phyloP scores from a whole-genome alignment of 2,329 filamentous ascomycete genomes.

The Plectosphaerella cucumerina region DNA sequence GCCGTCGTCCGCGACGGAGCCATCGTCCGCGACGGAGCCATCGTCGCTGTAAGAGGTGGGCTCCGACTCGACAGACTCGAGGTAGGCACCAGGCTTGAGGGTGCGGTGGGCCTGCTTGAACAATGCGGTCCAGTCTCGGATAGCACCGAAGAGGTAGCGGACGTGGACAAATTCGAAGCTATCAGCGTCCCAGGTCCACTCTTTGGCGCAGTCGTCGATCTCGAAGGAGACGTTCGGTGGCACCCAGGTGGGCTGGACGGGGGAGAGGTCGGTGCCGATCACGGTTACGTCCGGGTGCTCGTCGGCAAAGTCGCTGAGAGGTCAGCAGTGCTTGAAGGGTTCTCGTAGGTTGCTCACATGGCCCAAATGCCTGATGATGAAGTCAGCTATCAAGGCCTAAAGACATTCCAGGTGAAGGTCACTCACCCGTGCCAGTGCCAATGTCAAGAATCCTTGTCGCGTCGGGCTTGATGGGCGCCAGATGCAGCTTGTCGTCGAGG shows the following conservation, averaged over 20 bases:
- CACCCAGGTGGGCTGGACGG: constrained; percentile 8
- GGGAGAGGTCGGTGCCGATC: constrained; percentile 6
- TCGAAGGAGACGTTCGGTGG: constrained; percentile 20
- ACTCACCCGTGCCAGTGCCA: constrained; percentile 1
- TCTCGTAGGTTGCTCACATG: neutral
- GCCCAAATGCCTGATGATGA: neutral
- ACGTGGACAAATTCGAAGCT: constrained; percentile 60
- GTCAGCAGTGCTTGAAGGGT: neutral
- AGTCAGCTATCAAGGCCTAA: neutral
- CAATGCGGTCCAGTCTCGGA: constrained; percentile 50
- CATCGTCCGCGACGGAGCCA: constrained; percentile 9
- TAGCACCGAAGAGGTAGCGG: constrained; percentile 50
- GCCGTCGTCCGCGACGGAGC: constrained; percentile 17
- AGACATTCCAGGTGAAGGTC: neutral
- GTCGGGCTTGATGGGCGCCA: neutral
- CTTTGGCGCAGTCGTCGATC: constrained; percentile 45
- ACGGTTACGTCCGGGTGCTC: constrained; percentile 5
- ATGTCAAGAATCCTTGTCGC: neutral
- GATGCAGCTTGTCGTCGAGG: neutral
- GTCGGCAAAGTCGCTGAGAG: constrained; percentile 8
- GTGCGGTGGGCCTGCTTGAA: constrained; percentile 28
- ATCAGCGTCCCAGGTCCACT: constrained; percentile 42
- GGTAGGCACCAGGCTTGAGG: constrained; percentile 11
- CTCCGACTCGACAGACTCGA: constrained; percentile 8
- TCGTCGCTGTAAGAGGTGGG: constrained; percentile 5